Evolutionary conservation across 768 basidiomycete species (phyloP), one percentile per base, ranked within the genome.

Genomic region (Chiua virens): DNA sequence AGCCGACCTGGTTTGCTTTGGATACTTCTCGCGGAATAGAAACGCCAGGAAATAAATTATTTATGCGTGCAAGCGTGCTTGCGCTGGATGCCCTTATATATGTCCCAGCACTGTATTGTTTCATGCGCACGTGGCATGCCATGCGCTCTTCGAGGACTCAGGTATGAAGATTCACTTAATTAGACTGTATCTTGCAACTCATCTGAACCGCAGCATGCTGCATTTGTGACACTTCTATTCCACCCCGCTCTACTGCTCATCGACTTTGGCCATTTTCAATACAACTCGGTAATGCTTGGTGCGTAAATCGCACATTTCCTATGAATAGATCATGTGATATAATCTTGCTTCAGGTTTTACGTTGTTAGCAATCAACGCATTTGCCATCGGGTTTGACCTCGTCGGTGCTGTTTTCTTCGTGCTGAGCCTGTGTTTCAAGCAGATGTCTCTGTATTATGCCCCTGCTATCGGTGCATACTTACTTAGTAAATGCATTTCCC

Each of bases 251-350:
- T 97, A 28, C 71, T 93, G 9, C 72, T 97, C 18, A 79, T 96
- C 47, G 96, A 97, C 70, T 89, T 86, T 64, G 93, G 96, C 0
- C 94, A 98, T 65, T 96, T 96, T 61, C 94, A 98, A 70, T 97
- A 93, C 67, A 98, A 97, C 64, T 88, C 89, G 3, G 81, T 95
- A 56, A 94, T 96, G 90, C 83, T 98, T 42, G 95, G 89, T 81
- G 61, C 59, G 73, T 72, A 22, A 35, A 20, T 55, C 64, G 0
- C 46, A 23, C 36, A 10, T 10, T 11, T 13, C 15, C 11, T 27
- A 3, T 36, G 35, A 13, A 10, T 48, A n/a, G 8, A 5, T 8
- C 3, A 15, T 28, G 21, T 44, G 9, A 47, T 32, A 15, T 20
- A 21, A n/a, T n/a, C n/a, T n/a, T n/a, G n/a, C 41, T 22, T 27